Evolutionary conservation across 768 basidiomycete genomes (phyloP).

Genomic region (Kwoniella heveanensis): DNA sequence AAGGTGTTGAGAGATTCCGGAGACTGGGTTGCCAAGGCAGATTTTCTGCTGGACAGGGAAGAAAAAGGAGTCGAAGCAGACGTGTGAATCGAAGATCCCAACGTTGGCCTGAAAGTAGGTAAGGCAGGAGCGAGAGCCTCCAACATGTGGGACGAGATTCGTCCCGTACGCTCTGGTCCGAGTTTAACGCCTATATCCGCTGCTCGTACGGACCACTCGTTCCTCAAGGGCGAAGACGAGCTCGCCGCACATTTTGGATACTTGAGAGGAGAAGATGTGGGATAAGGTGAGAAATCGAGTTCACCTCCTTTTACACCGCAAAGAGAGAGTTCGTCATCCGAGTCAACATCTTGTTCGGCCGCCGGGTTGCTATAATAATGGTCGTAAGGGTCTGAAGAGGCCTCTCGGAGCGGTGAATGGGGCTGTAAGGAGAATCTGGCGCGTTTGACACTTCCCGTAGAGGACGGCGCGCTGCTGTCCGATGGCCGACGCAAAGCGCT

Average conservation of each 20-base stretch:
- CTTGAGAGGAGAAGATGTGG: conserved; percentile 14
- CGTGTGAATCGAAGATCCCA: conserved; percentile 13
- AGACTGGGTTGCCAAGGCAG: no score
- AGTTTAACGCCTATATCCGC: conserved; percentile 36
- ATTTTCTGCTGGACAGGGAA: no score
- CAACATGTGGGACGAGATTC: conserved; percentile 29
- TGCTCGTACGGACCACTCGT: conserved; percentile 33
- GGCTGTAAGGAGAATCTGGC: conserved; percentile 36
- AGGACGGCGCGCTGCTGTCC: conserved; percentile 3
- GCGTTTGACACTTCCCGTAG: conserved; percentile 21
- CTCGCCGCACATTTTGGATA: neutral
- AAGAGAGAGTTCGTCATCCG: conserved; percentile 2
- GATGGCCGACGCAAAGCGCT: conserved; percentile 25
- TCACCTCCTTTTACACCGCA: neutral
- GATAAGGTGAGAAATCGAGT: neutral
- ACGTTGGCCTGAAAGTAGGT: neutral
- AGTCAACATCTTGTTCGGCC: neutral
- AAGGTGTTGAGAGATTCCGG: no score
- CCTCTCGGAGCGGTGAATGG: conserved; percentile 23
- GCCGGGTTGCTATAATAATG: neutral
- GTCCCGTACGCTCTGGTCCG: conserved; percentile 38
- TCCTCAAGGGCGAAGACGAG: conserved; percentile 20
- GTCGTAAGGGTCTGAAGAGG: conserved; percentile 17
- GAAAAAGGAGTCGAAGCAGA: no score
- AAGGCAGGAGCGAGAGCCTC: conserved; percentile 26